Evolutionary conservation across 1,284 basidiomycete species (phyloP).

Genomic region (Amylostereum areolatum): DNA sequence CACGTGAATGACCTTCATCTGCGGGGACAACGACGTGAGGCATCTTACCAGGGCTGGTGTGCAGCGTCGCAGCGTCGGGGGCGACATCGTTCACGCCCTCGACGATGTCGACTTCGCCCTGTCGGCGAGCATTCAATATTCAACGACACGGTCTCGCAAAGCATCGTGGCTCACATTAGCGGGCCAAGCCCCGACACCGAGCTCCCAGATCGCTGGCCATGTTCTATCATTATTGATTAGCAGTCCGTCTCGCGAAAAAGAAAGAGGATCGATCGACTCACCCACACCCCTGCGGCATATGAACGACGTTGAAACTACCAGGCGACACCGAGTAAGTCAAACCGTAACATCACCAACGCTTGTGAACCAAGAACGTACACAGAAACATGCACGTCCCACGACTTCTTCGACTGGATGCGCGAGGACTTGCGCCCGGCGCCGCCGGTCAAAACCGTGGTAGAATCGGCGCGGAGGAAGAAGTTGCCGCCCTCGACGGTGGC

Average conservation of each 20-base stretch:
- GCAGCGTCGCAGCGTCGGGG: conserved; percentile 56
- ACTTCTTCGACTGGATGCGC: conserved; percentile 44
- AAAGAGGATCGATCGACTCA: conserved; percentile 31
- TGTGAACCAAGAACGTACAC: conserved; percentile 37
- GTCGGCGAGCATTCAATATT: conserved; percentile 9
- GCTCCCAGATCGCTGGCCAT: conserved; percentile 35
- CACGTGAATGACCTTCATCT: neutral
- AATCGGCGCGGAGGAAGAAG: conserved; percentile 43
- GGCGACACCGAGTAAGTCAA: neutral
- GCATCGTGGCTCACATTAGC: neutral
- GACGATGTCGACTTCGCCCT: conserved; percentile 66
- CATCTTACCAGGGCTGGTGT: conserved; percentile 42
- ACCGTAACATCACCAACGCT: neutral
- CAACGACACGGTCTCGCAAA: neutral
- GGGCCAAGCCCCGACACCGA: conserved; percentile 19
- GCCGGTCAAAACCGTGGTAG: conserved; percentile 36
- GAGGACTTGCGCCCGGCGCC: conserved; percentile 57
- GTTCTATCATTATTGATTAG: conserved; percentile 17
- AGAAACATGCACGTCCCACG: conserved; percentile 47
- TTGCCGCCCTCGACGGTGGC: conserved; percentile 19
- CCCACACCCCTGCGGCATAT: conserved; percentile 64
- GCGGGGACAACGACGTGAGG: neutral
- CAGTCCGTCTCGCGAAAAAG: neutral
- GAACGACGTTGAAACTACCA: conserved; percentile 44
- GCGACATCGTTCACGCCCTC: conserved; percentile 59